Conservation (phyloP, 2,329 filamentous ascomycete genomes). For the Claviceps purpurea region DNA sequence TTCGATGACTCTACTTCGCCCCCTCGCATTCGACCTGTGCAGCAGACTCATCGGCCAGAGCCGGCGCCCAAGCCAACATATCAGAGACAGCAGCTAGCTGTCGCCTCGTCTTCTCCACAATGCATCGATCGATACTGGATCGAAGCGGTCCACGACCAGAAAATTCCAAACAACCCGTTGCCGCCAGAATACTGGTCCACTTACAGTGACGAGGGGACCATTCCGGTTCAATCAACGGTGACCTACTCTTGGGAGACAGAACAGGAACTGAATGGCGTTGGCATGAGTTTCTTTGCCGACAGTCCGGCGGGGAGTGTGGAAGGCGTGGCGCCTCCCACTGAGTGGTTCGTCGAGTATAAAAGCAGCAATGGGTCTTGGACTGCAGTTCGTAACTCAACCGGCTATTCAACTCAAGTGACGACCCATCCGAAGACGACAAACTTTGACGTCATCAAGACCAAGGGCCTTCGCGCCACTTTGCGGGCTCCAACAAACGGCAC, state of each 20-base stretch:
- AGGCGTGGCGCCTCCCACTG: background rate
- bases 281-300: background rate
- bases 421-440: background rate
- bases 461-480: background rate
- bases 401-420: background rate
- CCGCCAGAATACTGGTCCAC: conserved; percentile 1
- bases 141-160: background rate
- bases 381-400: background rate
- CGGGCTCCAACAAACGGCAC: background rate
- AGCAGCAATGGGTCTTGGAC: background rate
- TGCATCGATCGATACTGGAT: background rate
- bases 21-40: background rate
- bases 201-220: background rate
- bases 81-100: background rate
- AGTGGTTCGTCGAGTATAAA: conserved; percentile 1
- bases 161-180: background rate
- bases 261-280: background rate
- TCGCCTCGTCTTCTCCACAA: background rate
- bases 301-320: background rate
- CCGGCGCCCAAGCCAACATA: background rate
- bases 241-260: background rate
- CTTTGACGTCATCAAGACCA: background rate
- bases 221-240: background rate
- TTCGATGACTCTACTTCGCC: background rate
- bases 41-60: background rate